These are phyloP conservation scores for Penicillium psychrofluorescens DNA, from an alignment of 495 filamentous ascomycete genomes.

Conservation along the genomic window DNA sequence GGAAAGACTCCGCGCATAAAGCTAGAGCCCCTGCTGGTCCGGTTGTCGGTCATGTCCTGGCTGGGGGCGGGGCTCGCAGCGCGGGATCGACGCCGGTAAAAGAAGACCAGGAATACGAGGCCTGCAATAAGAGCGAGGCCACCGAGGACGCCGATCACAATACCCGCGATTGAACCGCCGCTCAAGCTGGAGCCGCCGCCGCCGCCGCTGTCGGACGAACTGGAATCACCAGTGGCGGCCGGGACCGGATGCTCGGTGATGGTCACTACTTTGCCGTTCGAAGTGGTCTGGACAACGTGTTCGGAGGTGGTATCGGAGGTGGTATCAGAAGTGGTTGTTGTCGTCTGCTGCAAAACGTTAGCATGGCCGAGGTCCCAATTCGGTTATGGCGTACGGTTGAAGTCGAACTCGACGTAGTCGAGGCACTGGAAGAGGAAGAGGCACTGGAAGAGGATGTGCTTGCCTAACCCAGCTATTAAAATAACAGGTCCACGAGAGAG, in stretches of 20 bases:
- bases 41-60: conserved; percentile 26
- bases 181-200: conserved; percentile 20
- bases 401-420: not conserved
- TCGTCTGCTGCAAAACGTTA: conserved; percentile 12
- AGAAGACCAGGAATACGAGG: conserved; percentile 33
- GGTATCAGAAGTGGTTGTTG: too few species aligned
- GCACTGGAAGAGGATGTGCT: not conserved
- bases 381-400: not conserved
- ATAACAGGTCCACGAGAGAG: conserved; percentile 6
- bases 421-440: not conserved
- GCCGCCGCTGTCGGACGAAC: conserved; percentile 9
- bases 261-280: conserved; percentile 39
- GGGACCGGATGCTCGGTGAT: conserved; percentile 44
- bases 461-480: conserved; percentile 8
- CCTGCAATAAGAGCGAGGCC: conserved; percentile 33
- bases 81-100: conserved; percentile 32
- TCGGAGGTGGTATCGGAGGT: conserved; percentile 20
- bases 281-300: conserved; percentile 38
- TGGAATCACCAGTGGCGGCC: conserved; percentile 16
- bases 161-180: conserved; percentile 37
- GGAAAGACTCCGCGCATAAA: conserved; percentile 33
- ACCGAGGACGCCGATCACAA: conserved; percentile 43
- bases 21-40: conserved; percentile 41
- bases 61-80: conserved; percentile 27
- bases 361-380: not conserved